These are phyloP conservation scores for Dovyalis caffra DNA, from an alignment of 345 rosid genomes.

Conservation along the genomic window DNA sequence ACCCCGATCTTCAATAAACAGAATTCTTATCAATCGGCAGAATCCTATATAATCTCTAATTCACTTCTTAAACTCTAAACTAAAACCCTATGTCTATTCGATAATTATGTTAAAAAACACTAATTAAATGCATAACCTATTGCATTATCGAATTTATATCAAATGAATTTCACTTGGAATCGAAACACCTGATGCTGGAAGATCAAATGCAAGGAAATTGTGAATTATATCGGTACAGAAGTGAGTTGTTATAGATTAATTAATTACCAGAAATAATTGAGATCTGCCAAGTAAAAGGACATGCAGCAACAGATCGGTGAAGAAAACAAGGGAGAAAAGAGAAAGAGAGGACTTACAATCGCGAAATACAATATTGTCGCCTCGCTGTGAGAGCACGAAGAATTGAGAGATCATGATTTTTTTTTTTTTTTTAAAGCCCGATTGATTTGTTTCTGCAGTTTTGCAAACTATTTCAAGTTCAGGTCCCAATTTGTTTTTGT, in stretches of 20 bases:
- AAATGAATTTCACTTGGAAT: too few relatives aligned
- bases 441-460: background rate
- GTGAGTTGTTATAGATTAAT: too few relatives aligned
- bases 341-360: conserved; percentile 61
- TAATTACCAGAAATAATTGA: background rate
- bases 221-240: too few relatives aligned
- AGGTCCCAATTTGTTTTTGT: background rate
- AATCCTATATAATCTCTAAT: background rate
- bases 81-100: too few relatives aligned
- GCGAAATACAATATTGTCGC: conserved; percentile 96
- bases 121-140: too few relatives aligned
- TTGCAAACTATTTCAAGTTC: too few relatives aligned
- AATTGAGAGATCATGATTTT: conserved; percentile 86
- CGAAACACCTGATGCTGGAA: too few relatives aligned
- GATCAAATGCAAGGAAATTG: too few relatives aligned
- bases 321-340: background rate
- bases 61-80: too few relatives aligned
- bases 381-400: conserved; percentile 95
- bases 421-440: background rate
- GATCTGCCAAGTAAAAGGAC: background rate
- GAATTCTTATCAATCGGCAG: background rate
- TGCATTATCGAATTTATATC: too few relatives aligned
- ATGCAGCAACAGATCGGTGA: conserved; percentile 14
- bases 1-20: conserved; percentile 62
- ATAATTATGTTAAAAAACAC: too few relatives aligned